A percentile compares a stretch with the other conserved stretches of the same genome.
Evolutionary conservation across 169 alveolate species (phyloP).

Genomic region (Plasmodium fragile): DNA sequence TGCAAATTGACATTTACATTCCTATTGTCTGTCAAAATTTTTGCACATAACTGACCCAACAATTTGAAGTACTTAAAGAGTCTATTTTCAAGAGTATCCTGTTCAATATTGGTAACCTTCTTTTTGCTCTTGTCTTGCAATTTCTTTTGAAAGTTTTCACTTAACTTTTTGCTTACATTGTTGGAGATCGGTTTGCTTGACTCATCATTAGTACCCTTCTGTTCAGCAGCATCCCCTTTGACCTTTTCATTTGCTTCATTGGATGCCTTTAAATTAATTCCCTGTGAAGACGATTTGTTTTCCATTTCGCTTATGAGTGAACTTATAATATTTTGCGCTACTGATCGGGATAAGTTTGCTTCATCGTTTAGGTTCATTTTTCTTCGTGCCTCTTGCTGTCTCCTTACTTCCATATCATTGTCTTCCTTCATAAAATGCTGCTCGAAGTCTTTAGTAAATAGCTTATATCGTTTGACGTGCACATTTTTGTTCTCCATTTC

Average conservation of each 20-base stretch:
- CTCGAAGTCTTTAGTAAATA: slow-evolving; percentile 77
- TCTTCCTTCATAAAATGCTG: slow-evolving; percentile 72
- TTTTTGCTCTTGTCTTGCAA: slow-evolving; percentile 21
- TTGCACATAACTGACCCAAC: slow-evolving; percentile 83
- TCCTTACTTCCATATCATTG: slow-evolving; percentile 16
- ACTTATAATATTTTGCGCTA: slow-evolving; percentile 40
- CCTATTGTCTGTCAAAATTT: slow-evolving; percentile 79
- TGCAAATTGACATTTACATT: slow-evolving; percentile 75
- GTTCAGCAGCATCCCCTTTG: neutral
- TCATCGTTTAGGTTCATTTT: slow-evolving; percentile 3
- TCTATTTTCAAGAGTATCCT: slow-evolving; percentile 73
- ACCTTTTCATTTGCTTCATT: slow-evolving; percentile 11
- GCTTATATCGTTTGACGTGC: slow-evolving; percentile 42
- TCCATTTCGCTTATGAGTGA: slow-evolving; percentile 57
- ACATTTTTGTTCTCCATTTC: slow-evolving; percentile 24
- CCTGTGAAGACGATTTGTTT: slow-evolving; percentile 11
- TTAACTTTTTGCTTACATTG: neutral
- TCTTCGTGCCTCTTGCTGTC: slow-evolving; percentile 30
- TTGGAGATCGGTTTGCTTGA: neutral
- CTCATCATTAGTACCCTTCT: neutral
- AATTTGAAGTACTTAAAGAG: slow-evolving; percentile 78
- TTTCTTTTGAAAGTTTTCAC: slow-evolving; percentile 29
- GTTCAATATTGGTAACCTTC: slow-evolving; percentile 6
- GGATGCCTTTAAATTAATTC: neutral
- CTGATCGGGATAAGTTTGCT: neutral